A percentile compares a stretch with the other conserved stretches of the same genome.
Evolutionary conservation across 495 filamentous ascomycete genomes (phyloP).

Genomic region (Xylaria palmicola): DNA sequence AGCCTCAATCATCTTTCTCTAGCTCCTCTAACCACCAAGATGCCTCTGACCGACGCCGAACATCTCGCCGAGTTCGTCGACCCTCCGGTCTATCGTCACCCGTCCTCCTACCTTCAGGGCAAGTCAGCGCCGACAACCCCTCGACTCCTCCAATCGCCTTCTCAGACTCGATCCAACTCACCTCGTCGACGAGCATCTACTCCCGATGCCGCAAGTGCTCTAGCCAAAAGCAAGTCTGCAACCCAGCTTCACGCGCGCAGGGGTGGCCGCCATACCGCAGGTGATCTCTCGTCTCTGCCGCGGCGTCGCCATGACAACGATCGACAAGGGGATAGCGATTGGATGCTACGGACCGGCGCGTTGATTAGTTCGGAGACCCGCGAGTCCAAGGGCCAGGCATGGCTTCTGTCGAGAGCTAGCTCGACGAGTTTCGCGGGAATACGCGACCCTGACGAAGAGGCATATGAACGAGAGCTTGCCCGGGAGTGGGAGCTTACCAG

Average conservation of each 20-base stretch:
- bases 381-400: conserved; percentile 77
- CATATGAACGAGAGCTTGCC: conserved; percentile 43
- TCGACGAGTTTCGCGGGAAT: conserved; percentile 65
- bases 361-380: conserved; percentile 66
- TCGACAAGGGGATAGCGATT: conserved; percentile 58
- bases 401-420: conserved; percentile 70
- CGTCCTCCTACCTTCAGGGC: conserved; percentile 53
- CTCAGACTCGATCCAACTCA: conserved; percentile 40
- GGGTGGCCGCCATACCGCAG: conserved; percentile 18
- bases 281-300: conserved; percentile 19
- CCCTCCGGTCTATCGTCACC: conserved; percentile 27
- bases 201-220: conserved; percentile 24
- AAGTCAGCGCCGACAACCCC: conserved; percentile 59
- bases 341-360: conserved; percentile 72
- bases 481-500: conserved; percentile 36
- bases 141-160: conserved; percentile 53
- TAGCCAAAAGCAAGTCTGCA: conserved; percentile 48
- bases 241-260: conserved; percentile 37
- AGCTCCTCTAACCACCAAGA: conserved; percentile 64
- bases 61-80: conserved; percentile 33
- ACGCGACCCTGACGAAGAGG: conserved; percentile 47
- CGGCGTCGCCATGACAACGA: conserved; percentile 22
- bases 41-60: conserved; percentile 58
- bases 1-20: conserved; percentile 57
- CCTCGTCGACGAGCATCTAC: conserved; percentile 35